Base-by-base conservation (phyloP, 2,329 filamentous ascomycete species). In the Conoideocrella luteorostrata region DNA sequence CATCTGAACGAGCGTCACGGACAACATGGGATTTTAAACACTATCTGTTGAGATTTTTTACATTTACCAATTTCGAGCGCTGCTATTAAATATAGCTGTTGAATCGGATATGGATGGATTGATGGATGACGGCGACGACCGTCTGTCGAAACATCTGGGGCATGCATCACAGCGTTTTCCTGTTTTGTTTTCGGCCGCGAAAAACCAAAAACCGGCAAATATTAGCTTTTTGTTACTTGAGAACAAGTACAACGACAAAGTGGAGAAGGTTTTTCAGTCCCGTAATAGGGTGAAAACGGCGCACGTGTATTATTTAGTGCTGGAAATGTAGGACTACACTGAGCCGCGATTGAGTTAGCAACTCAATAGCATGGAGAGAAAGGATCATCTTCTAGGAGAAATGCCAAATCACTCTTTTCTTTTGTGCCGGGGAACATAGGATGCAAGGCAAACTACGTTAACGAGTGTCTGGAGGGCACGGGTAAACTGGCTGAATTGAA, bases 291-390 rank as follows among this genome's bases (percentile, higher is more conserved):
- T 18, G 11, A 22, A 38, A 26, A 26, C 29, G 38, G 44, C 39
- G 44, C 41, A 33, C 20, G 39, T 48, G 41, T 47, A 48, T 20
- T 42, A 39, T 46, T 18, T 44, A 44, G 24, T 37, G 24, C 23
- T 13, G 41, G 38, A 21, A 15, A 34, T 38, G 41, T 40, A 44
- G 15, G 23, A 39, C 20, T 43, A 38, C 20, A 20, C 39, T 33
- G 36, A 34, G 24, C 23, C 30, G 18, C 38, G 29, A 39, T 15
- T 28, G 29, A 29, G 22, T n/a, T n/a, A 22, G 42, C 15, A 21
- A 15, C n/a, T 34, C 7, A n/a, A 17, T 28, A n/a, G 20, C 37
- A 39, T 34, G 21, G 17, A 39, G n/a, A n/a, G n/a, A n/a, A n/a
- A n/a, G n/a, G n/a, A n/a, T n/a, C n/a, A n/a, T n/a, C n/a, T n/a